phyloP scores from a whole-genome alignment of 2,329 filamentous ascomycete species.

The Microdochium trichocladiopsis region DNA sequence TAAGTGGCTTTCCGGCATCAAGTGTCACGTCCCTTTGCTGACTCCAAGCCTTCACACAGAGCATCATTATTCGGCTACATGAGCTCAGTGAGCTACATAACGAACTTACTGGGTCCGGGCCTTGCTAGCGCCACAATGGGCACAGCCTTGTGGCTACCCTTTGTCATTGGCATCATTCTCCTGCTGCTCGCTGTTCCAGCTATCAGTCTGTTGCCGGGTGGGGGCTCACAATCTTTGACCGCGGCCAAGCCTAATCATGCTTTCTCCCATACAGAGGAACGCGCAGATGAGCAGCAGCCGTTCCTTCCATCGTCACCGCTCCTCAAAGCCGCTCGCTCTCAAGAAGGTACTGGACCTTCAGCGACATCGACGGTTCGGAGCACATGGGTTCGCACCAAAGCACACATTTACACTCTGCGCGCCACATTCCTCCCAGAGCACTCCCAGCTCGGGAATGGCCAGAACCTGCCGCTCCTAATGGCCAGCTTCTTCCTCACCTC shows the following conservation, averaged over 20 bases:
- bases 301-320: conserved; percentile 30
- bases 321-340: conserved; percentile 24
- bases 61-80: conserved; percentile 44
- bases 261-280: not conserved
- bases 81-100: conserved; percentile 38
- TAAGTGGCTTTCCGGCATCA: conserved; percentile 6
- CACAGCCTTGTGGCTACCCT: conserved; percentile 33
- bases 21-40: not conserved
- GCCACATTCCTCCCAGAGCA: not conserved
- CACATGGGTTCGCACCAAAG: not conserved
- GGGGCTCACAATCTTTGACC: not conserved
- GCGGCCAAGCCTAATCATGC: not conserved
- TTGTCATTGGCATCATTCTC: conserved; percentile 30
- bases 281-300: conserved; percentile 23
- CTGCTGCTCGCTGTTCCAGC: conserved; percentile 23
- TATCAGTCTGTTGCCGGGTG: conserved; percentile 20
- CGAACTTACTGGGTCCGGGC: conserved; percentile 36
- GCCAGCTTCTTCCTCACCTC: conserved; percentile 38
- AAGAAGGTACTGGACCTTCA: conserved; percentile 1
- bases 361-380: not conserved
- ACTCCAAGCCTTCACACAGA: conserved; percentile 15
- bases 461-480: conserved; percentile 34
- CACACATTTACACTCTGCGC: not conserved
- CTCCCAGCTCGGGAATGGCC: conserved; percentile 18
- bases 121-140: conserved; percentile 39